A percentile compares a stretch with the other conserved stretches of the same genome.
phyloP scores from a whole-genome alignment of 2,329 filamentous ascomycete genomes.

The Talaromyces sp. region DNA sequence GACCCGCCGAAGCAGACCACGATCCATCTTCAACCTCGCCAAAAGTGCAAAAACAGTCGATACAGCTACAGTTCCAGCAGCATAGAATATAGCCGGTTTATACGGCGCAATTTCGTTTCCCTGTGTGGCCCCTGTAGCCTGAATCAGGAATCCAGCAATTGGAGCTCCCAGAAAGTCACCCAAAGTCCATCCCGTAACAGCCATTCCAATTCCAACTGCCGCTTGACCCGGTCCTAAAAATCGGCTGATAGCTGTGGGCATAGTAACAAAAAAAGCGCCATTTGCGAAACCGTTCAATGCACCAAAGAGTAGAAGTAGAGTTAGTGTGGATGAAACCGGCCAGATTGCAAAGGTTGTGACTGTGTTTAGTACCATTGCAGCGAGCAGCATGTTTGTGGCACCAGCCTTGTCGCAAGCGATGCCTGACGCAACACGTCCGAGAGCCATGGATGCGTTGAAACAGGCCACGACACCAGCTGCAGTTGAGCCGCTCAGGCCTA shows the following conservation, averaged over 20 bases:
- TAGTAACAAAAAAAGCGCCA: slow-evolving; percentile 1
- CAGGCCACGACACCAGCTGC: not conserved
- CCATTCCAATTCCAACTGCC: not conserved
- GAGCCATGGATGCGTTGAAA: slow-evolving; percentile 7
- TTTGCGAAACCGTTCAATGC: slow-evolving; percentile 4
- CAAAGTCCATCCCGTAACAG: not conserved
- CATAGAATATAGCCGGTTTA: slow-evolving; percentile 1
- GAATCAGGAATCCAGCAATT: slow-evolving; percentile 1
- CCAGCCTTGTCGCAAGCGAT: not conserved
- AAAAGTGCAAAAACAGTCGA: not conserved
- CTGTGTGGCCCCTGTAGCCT: not conserved
- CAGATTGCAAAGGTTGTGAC: slow-evolving; percentile 2
- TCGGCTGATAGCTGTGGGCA: slow-evolving; percentile 6
- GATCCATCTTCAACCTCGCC: not conserved
- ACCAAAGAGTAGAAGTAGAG: not conserved
- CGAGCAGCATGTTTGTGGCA: not conserved
- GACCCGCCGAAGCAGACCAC: not conserved
- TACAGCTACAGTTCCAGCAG: not conserved
- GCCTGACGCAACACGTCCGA: not conserved
- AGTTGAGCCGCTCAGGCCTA: not conserved
- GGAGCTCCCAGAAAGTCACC: not conserved
- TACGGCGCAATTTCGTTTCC: not conserved
- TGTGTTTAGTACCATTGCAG: not conserved
- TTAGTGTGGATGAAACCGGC: not conserved
- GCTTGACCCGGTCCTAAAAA: not conserved